Evolutionary conservation across 306 rosid species (phyloP).

Genomic region (Corylus heterophylla): DNA sequence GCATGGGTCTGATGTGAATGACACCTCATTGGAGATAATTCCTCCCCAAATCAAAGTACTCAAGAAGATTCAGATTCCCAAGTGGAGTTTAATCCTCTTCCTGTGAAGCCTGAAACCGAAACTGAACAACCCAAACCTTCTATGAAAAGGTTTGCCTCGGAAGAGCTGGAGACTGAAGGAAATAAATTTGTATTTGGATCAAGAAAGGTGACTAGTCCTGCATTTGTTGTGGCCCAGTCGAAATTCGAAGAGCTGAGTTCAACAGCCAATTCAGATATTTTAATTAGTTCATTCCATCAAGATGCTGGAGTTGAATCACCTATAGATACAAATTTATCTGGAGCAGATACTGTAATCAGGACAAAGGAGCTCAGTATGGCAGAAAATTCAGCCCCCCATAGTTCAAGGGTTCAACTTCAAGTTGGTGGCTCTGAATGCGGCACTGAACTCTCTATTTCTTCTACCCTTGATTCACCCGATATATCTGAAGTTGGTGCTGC

Average conservation of each 20-base stretch:
- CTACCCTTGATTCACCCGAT: slow-evolving; percentile 91
- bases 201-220: slow-evolving; percentile 64
- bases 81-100: slow-evolving; percentile 39
- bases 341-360: slow-evolving; percentile 39
- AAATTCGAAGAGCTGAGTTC: slow-evolving; percentile 72
- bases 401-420: slow-evolving; percentile 46
- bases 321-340: slow-evolving; percentile 35
- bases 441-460: slow-evolving; percentile 79
- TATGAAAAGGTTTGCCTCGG: slow-evolving; percentile 55
- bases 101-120: slow-evolving; percentile 48
- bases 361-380: slow-evolving; percentile 40
- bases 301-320: slow-evolving; percentile 56
- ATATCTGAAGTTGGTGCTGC: slow-evolving; percentile 54
- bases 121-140: slow-evolving; percentile 53
- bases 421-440: slow-evolving; percentile 79
- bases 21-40: slow-evolving; percentile 31
- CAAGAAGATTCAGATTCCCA: slow-evolving; percentile 36
- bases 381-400: slow-evolving; percentile 48
- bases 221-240: slow-evolving; percentile 70
- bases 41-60: slow-evolving; percentile 33
- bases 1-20: slow-evolving; percentile 44
- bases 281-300: slow-evolving; percentile 40
- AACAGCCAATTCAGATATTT: slow-evolving; percentile 40
- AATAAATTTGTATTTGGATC: slow-evolving; percentile 56
- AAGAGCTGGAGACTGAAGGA: slow-evolving; percentile 70